A percentile compares a stretch with the other conserved stretches of the same genome.
Conservation (phyloP, 1,284 basidiomycete species). For the Pyrrhoderma lamaoense region DNA sequence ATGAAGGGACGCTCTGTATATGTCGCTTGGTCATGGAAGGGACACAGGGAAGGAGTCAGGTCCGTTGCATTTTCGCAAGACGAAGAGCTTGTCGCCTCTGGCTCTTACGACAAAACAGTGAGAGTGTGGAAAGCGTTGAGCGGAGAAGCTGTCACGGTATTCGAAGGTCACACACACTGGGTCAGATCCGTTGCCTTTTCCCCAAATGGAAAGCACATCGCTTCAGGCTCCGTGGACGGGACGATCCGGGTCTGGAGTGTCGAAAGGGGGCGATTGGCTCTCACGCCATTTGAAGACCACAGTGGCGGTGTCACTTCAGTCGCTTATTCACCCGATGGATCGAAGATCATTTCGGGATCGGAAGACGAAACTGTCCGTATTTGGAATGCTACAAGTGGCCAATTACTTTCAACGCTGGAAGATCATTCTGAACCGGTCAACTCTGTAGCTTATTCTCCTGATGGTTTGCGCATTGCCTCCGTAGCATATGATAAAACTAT, state of each 20-base stretch:
- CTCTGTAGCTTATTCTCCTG: constrained; percentile 12
- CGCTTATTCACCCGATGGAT: too few relatives aligned
- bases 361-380: too few relatives aligned
- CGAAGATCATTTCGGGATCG: too few relatives aligned
- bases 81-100: neutral
- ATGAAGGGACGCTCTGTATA: too few relatives aligned
- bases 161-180: neutral
- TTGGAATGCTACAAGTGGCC: too few relatives aligned
- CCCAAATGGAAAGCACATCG: constrained; percentile 2
- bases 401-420: too few relatives aligned
- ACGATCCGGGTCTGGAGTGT: constrained; percentile 3
- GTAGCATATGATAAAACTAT: too few relatives aligned
- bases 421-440: neutral
- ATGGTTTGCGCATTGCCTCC: too few relatives aligned
- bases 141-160: neutral
- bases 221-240: neutral
- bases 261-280: too few relatives aligned
- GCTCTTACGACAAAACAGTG: neutral
- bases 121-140: neutral
- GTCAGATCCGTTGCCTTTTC: constrained; percentile 3
- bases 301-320: too few relatives aligned
- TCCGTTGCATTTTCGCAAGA: constrained; percentile 1
- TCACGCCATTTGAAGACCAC: too few relatives aligned
- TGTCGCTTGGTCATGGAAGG: neutral
- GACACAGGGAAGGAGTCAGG: neutral